Base-by-base conservation (phyloP, 73 alveolate genomes). In the Paraurostyla sp. region DNA sequence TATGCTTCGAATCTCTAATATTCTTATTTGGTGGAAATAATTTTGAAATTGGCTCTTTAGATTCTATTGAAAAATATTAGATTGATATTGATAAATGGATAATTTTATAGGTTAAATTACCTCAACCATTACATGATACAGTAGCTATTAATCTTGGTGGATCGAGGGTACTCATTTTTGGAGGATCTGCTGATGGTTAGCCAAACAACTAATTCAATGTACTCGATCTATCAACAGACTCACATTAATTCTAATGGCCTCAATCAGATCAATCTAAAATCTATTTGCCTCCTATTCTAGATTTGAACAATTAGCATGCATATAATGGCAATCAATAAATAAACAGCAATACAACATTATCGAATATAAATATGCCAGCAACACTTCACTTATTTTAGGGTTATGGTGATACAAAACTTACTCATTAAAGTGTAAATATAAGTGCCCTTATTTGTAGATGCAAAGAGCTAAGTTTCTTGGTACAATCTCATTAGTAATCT, bases 91-190 rank as follows among this genome's bases (percentile, higher is more conserved):
- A 80, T 36, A 40, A 38, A 36, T 80, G 90, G 90, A 35, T 68
- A 16, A 11, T 40, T 0, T 43, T 89, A 32, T 18, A 22, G 7
- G 23, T 89, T 13, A 82, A 29, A 23, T 41, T 89, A 78, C 60
- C 33, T 13, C 59, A 63, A 16, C 92, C 92, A 13, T 11, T 89
- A n/a, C 95, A 89, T 65, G 95, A 89, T 54, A 62, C 87, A 43
- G 71, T 69, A 0, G 68, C 85, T 36, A 20, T 89, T 0, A 33
- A 81, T 54, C 27, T 89, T 0, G 95, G 95, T 20, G 56, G 59
- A 6, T 35, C 29, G 1, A 80, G 85, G 59, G 90, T 89, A 0
- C 29, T 82, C 45, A 82, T 89, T 29, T 69, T 89, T 3, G 95
- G 95, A 35, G 95, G 95, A 6, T 62, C 71, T 30, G 82, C 50